These are phyloP conservation scores for Laburnicola sp. DNA, from an alignment of 2,329 filamentous ascomycete genomes.

Conservation along the genomic window DNA sequence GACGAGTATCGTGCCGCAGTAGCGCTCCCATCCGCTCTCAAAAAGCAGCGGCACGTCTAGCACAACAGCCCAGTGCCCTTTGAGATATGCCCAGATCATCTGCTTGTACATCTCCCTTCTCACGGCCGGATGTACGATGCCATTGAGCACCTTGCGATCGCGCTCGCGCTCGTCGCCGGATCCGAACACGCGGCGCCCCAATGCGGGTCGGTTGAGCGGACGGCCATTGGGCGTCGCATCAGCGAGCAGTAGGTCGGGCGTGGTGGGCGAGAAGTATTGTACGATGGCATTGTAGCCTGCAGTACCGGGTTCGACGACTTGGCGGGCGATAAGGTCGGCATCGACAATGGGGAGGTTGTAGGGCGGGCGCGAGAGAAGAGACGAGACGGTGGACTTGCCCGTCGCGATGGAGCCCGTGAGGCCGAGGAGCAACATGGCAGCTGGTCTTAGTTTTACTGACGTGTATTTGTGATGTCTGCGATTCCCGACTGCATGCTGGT, in stretches of 20 bases:
- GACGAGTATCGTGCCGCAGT: constrained; percentile 84
- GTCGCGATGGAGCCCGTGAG: constrained; percentile 97
- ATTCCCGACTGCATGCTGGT: not conserved
- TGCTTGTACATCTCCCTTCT: constrained; percentile 76
- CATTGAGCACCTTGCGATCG: constrained; percentile 78
- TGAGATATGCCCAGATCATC: constrained; percentile 72
- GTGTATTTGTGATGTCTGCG: not conserved
- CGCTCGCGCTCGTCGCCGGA: constrained; percentile 67
- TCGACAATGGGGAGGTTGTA: constrained; percentile 91
- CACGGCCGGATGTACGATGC: constrained; percentile 91
- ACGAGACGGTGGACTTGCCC: constrained; percentile 94
- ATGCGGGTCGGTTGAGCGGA: constrained; percentile 80
- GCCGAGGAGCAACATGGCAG: constrained; percentile 84
- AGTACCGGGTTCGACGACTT: constrained; percentile 93
- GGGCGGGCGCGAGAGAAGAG: constrained; percentile 75
- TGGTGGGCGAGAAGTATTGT: constrained; percentile 75
- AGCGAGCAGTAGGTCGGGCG: constrained; percentile 79
- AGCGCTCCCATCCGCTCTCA: constrained; percentile 80
- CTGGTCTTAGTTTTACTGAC: not conserved
- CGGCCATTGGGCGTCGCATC: constrained; percentile 62
- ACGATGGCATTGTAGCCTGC: constrained; percentile 82
- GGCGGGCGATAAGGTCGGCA: constrained; percentile 86
- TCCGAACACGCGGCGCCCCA: constrained; percentile 87
- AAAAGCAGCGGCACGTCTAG: constrained; percentile 91
- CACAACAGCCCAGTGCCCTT: constrained; percentile 84